Percentiles rank a stretch among this genome's conserved stretches.
Evolutionary conservation across 225 moss, liverwort and hornwort species (phyloP).

Genomic region (Rhytidiadelphus loreus): DNA sequence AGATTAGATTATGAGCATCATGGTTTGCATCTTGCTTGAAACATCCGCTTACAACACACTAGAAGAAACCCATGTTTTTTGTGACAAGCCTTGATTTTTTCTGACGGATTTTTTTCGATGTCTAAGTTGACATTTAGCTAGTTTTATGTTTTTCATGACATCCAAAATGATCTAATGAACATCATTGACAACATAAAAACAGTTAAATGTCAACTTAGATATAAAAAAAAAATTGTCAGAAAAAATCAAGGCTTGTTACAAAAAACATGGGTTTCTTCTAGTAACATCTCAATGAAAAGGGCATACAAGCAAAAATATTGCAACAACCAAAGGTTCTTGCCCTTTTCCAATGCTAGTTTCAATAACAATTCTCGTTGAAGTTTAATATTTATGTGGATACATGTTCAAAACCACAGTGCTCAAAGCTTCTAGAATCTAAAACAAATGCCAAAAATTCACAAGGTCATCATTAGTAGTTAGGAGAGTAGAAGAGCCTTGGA

Average conservation of each 20-base stretch:
- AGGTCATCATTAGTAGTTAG: fast-evolving
- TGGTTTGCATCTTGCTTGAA: fast-evolving
- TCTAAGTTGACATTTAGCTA: too few species aligned
- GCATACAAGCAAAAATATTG: not conserved
- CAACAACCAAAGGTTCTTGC: fast-evolving
- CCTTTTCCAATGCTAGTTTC: not conserved
- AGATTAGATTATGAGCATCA: fast-evolving
- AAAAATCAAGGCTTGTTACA: too few species aligned
- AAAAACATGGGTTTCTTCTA: too few species aligned
- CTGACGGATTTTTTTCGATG: too few species aligned
- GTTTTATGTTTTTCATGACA: too few species aligned
- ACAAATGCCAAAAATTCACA: not conserved
- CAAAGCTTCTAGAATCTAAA: not conserved
- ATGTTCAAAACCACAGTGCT: not conserved
- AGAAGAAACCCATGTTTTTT: too few species aligned
- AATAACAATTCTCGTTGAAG: not conserved
- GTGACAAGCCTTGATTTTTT: too few species aligned
- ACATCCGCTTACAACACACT: not conserved
- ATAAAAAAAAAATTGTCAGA: too few species aligned
- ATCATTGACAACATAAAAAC: too few species aligned
- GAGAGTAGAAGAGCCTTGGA: not conserved
- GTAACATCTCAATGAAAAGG: fast-evolving
- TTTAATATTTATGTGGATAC: not conserved
- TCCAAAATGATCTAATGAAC: too few species aligned
- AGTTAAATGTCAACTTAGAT: too few species aligned